A percentile compares a stretch with the other conserved stretches of the same genome.
These are phyloP conservation scores for Cicer chorassanicum DNA, from an alignment of 306 rosid genomes.

Conservation along the genomic window DNA sequence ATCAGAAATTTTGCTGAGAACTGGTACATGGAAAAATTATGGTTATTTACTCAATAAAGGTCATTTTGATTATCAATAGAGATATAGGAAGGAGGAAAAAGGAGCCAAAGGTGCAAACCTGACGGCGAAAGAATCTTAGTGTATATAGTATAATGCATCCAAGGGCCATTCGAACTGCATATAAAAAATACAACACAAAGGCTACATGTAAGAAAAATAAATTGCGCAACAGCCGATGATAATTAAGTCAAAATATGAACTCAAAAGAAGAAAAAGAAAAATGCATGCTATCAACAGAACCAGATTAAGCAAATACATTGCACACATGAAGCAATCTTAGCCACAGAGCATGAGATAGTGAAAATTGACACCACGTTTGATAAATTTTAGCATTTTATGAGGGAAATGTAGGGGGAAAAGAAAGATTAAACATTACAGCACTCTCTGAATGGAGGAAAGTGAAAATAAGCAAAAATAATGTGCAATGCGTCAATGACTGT, in stretches of 20 bases:
- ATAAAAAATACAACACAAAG: constrained; percentile 43
- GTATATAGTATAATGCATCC: constrained; percentile 71
- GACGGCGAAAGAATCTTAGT: constrained; percentile 71
- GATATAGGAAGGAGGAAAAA: background rate
- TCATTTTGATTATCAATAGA: constrained; percentile 11
- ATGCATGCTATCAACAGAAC: background rate
- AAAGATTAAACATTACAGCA: background rate
- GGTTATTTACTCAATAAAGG: background rate
- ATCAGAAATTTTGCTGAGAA: constrained; percentile 9
- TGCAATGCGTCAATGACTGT: background rate
- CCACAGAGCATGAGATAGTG: background rate
- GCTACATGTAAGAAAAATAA: constrained; percentile 13
- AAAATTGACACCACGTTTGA: constrained; percentile 12
- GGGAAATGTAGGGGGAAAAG: background rate
- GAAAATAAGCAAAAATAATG: constrained; percentile 1
- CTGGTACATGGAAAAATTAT: background rate
- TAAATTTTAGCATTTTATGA: constrained; percentile 13
- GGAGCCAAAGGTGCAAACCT: constrained; percentile 54
- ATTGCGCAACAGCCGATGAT: constrained; percentile 22
- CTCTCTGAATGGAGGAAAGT: background rate
- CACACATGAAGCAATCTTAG: constrained; percentile 25
- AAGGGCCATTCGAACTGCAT: constrained; percentile 78
- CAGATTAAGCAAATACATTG: background rate
- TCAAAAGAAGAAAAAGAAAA: background rate
- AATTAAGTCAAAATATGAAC: constrained; percentile 11